phyloP scores from a whole-genome alignment of 345 rosid species.

The Hibiscus syriacus region DNA sequence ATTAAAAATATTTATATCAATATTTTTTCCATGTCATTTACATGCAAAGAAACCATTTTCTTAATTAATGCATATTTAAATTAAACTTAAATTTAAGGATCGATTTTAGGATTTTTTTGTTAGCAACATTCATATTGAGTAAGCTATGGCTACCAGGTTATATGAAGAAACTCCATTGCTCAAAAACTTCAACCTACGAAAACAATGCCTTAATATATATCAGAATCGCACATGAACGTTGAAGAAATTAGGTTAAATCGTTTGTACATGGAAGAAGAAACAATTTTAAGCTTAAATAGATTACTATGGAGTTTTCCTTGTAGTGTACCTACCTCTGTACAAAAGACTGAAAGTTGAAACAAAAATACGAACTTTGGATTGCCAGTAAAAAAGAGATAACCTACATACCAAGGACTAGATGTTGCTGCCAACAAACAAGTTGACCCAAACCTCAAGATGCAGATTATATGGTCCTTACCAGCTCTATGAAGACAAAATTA shows the following conservation, averaged over 20 bases:
- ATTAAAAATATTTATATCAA: too few relatives aligned
- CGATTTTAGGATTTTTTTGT: too few relatives aligned
- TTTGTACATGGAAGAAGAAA: too few relatives aligned
- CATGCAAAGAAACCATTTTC: too few relatives aligned
- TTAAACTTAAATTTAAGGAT: too few relatives aligned
- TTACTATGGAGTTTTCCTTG: neutral
- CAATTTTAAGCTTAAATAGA: too few relatives aligned
- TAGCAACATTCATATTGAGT: too few relatives aligned
- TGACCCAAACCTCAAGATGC: conserved; percentile 18
- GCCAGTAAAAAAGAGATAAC: conserved; percentile 45
- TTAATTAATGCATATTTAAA: too few relatives aligned
- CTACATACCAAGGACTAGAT: conserved; percentile 53
- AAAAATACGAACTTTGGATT: conserved; percentile 10
- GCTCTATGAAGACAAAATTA: neutral
- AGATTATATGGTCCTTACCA: conserved; percentile 48
- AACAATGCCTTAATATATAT: neutral
- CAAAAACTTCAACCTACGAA: neutral
- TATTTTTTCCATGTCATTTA: too few relatives aligned
- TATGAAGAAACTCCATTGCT: neutral
- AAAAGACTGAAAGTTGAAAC: neutral
- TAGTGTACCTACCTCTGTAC: neutral
- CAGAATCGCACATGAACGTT: too few relatives aligned
- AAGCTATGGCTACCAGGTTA: too few relatives aligned
- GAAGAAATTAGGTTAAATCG: too few relatives aligned
- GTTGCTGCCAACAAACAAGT: neutral